Evolutionary conservation across 2,329 filamentous ascomycete genomes (phyloP), one percentile per base, ranked within the genome.

Genomic region (Ophiostoma ulmi): DNA sequence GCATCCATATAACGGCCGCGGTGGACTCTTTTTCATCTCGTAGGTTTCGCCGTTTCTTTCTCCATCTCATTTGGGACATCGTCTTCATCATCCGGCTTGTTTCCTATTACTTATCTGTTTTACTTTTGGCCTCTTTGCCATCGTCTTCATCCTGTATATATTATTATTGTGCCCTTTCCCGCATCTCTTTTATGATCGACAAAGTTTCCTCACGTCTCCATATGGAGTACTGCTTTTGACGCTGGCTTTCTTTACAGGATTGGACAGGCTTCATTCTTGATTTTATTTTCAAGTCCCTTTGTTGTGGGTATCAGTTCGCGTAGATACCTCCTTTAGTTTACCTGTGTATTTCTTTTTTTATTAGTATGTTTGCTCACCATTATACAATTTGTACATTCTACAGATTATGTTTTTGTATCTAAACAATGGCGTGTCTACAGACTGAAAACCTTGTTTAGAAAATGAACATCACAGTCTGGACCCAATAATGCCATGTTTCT

Each of bases 101-200:
- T 22, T 58, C n/a, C 52, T 58, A 5, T 5, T 5, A 5, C 6
- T 13, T 58, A n/a, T 26, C 52, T 26, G 13, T 58, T 58, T 3
- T 44, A 44, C 17, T 48, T 58, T 26, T 26, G 3, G 7, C 52
- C 8, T 58, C n/a, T n/a, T 26, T 22, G 8, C 5, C 8, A 13
- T n/a, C 52, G n/a, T n/a, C n/a, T 58, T 58, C 22, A 26, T 11
- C 11, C 52, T 58, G n/a, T 58, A 58, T 58, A 58, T 58, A 58
- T 26, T 58, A 11, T 58, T 7, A n/a, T 26, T 26, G 8, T 2
- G 3, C 20, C 52, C 52, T 22, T 10, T 58, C n/a, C 22, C n/a
- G 52, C 5, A 7, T 17, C 3, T 35, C 6, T 0, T 35, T 63
- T 35, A 31, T 35, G 58, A 35, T 36, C 13, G 58, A 36, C 26